A percentile compares a stretch with the other conserved stretches of the same genome.
phyloP scores from a whole-genome alignment of 2,329 filamentous ascomycete genomes.

The Fusarium buharicum region DNA sequence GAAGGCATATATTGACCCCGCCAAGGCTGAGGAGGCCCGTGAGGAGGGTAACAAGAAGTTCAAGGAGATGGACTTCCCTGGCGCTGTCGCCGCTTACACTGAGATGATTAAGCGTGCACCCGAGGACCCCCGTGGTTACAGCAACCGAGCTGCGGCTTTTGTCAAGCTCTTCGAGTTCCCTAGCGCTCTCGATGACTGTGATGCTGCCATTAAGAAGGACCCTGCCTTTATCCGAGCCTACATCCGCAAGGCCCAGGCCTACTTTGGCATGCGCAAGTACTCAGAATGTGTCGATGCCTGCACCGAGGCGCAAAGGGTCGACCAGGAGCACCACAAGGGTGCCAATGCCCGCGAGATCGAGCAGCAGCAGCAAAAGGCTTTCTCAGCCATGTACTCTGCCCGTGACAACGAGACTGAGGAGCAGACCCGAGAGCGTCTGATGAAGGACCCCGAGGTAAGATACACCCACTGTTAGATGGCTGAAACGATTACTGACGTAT shows the following conservation, averaged over 20 bases:
- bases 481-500: constrained; percentile 44
- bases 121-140: constrained; percentile 92
- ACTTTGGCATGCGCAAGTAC: constrained; percentile 98
- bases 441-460: constrained; percentile 88
- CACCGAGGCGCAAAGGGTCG: constrained; percentile 80
- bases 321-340: constrained; percentile 72
- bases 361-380: constrained; percentile 90
- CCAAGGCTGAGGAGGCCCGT: constrained; percentile 93
- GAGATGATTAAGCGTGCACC: constrained; percentile 98
- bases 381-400: constrained; percentile 87
- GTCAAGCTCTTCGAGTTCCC: constrained; percentile 98
- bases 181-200: constrained; percentile 90
- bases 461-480: background rate
- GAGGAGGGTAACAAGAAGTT: constrained; percentile 96
- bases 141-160: constrained; percentile 95
- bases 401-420: constrained; percentile 96
- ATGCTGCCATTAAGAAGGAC: constrained; percentile 90
- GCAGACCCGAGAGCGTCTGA: constrained; percentile 90
- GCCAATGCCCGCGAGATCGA: constrained; percentile 93
- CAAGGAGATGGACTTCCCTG: constrained; percentile 96
- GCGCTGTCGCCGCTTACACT: constrained; percentile 89
- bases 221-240: constrained; percentile 94
- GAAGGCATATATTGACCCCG: constrained; percentile 86
- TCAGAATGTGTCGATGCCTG: constrained; percentile 93
- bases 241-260: constrained; percentile 94